Conservation (phyloP, 2,329 filamentous ascomycete genomes). For the Calonectria henricotiae region DNA sequence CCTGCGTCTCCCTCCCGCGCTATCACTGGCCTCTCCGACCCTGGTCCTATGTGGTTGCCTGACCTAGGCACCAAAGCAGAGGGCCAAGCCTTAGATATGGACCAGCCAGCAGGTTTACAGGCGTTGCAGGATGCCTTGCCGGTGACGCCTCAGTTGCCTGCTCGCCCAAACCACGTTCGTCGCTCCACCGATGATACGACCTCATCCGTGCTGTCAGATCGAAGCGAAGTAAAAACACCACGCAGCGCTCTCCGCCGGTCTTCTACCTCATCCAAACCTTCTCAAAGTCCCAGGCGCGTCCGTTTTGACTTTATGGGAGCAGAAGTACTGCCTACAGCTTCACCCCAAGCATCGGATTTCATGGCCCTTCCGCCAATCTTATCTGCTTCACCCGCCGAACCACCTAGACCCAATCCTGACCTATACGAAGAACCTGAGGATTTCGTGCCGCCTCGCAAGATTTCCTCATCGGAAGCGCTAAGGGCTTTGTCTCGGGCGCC, state of each 20-base stretch:
- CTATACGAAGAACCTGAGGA: slow-evolving; percentile 61
- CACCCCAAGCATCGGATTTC: slow-evolving; percentile 64
- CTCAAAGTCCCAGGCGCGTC: slow-evolving; percentile 73
- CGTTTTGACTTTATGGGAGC: slow-evolving; percentile 75
- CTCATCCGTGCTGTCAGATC: slow-evolving; percentile 69
- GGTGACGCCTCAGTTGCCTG: slow-evolving; percentile 44
- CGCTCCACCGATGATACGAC: slow-evolving; percentile 65
- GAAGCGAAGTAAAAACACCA: slow-evolving; percentile 66
- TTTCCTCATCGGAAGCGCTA: slow-evolving; percentile 71
- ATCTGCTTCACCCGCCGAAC: slow-evolving; percentile 50
- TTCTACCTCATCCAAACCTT: slow-evolving; percentile 67
- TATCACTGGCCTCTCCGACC: slow-evolving; percentile 40
- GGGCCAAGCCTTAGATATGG: slow-evolving; percentile 49
- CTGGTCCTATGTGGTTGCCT: slow-evolving; percentile 50
- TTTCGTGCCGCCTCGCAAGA: slow-evolving; percentile 66
- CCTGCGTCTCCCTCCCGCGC: slow-evolving; percentile 45
- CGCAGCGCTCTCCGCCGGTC: slow-evolving; percentile 74
- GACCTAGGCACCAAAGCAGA: slow-evolving; percentile 48
- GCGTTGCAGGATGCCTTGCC: slow-evolving; percentile 42
- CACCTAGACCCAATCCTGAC: slow-evolving; percentile 53
- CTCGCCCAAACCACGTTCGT: slow-evolving; percentile 59
- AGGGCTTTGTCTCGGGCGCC: slow-evolving; percentile 69
- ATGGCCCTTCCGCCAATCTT: slow-evolving; percentile 52
- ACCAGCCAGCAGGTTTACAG: slow-evolving; percentile 39
- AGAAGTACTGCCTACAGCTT: slow-evolving; percentile 74